Base-by-base conservation (phyloP, 2,329 filamentous ascomycete species). In the Colletotrichum karsti region DNA sequence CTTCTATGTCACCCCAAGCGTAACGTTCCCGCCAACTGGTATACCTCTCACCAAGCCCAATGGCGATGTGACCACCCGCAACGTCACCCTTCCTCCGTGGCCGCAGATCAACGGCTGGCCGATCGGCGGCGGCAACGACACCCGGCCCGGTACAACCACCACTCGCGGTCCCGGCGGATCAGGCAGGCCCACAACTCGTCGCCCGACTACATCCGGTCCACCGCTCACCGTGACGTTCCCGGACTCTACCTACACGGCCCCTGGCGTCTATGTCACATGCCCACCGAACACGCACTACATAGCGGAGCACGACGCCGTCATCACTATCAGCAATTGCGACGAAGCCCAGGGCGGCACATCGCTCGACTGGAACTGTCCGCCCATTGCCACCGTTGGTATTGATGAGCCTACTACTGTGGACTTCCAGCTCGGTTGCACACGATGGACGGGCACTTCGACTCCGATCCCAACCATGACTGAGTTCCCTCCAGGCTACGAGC, bases 61-160 rank as follows among this genome's bases (percentile, higher is more conserved):
- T 3, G 72, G 73, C 3, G 58, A 64, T 35, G 44, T 51, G 2
- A 72, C 69, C 1, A 67, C 59, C 4, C 67, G 73, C 5, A 71
- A 50, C 3, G 24, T 73, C 13, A 26, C 66, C 4, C 68, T 73
- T 5, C 73, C 72, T 4, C 72, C 72, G 2, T 74, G 72, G 72
- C 72, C 72, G 3, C 58, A 54, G 20, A 62, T 74, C 10, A 54
- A 56, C 26, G 42, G 53, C 1, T 69, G 65, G 4, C 63, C 55
- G 6, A 41, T 20, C 12, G n/a, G 42, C 12, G 20, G 55, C 37
- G 22, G 41, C n/a, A 41, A 18, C 10, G 39, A 13, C 6, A n/a
- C 7, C 4, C 3, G 15, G 24, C n/a, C 44, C 7, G 44, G 12
- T 1, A 24, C 18, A 10, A 10, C 30, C 8, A 22, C 39, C 18